Base-by-base conservation (phyloP, 108 stramenopile genomes). In the Cylindrotheca closterium region DNA sequence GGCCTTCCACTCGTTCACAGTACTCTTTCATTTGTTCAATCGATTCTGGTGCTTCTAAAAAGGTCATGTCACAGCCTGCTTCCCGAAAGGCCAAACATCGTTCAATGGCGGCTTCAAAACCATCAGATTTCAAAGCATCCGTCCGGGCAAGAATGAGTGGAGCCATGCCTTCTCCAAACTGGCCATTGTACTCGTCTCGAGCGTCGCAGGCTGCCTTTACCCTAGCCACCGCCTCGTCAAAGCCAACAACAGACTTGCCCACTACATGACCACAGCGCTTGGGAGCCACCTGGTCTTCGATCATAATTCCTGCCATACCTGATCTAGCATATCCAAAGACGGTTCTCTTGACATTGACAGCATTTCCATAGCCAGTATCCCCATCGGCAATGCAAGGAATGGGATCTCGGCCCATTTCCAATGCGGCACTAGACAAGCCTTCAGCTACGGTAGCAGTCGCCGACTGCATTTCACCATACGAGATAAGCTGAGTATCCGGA, bases 381-480 rank as follows among this genome's bases (percentile, higher is more conserved):
- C 97, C 97, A 68, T 98, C 97, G 32, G 93, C 96, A 67, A 98
- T 97, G 77, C 96, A 97, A 51, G 96, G 96, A 56, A 96, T 93
- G 5, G 88, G 80, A 8, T 73, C 69, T 21, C 55, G 74, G 5
- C 75, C 73, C 50, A 67, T 50, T 71, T 92, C 91, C 10, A 83
- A 58, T 19, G 89, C 91, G 10, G 81, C 91, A 65, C 81, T 82
- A 17, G 74, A 52, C 32, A 98, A 68, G 21, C 92, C 95, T 58
- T 96, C 92, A 26, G 89, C 82, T 26, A 97, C 94, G 22, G 73
- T 75, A 19, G 64, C 60, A 15, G 90, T 84, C 8, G 87, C 77
- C 0, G 74, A 70, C 52, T 89, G 67, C 94, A 97, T 98, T 73
- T 98, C 97, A 15, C 69, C 83, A 53, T 79, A 88, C 8, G 88